A percentile compares a stretch with the other conserved stretches of the same genome.
phyloP scores from a whole-genome alignment of 176 grass and related monocot genomes.

The Hsuehochloa calcarea region DNA sequence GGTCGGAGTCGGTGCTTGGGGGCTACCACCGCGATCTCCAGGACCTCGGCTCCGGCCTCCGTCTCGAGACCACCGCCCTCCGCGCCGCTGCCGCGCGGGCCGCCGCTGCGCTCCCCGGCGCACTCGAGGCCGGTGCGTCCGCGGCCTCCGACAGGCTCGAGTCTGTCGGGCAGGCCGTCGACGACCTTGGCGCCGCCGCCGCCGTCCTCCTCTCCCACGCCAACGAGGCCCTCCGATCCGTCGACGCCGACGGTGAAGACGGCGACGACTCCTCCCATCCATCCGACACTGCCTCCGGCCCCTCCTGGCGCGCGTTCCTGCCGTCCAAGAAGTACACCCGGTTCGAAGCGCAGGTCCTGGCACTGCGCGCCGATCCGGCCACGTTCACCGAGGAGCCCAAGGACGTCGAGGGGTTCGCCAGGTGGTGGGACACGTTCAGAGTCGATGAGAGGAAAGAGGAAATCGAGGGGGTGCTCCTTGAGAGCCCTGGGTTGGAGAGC shows the following conservation, averaged over 20 bases:
- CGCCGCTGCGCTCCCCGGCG: slow-evolving; percentile 36
- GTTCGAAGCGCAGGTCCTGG: slow-evolving; percentile 79
- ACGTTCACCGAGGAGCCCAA: slow-evolving; percentile 72
- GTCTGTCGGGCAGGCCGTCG: slow-evolving; percentile 73
- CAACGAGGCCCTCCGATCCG: slow-evolving; percentile 66
- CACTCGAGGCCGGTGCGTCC: slow-evolving; percentile 61
- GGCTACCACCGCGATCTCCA: slow-evolving; percentile 72
- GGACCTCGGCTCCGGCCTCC: slow-evolving; percentile 73
- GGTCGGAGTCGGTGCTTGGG: slow-evolving; percentile 65
- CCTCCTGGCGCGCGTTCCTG: slow-evolving; percentile 45
- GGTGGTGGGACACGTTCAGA: slow-evolving; percentile 58
- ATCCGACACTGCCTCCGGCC: slow-evolving; percentile 24
- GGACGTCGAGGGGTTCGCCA: slow-evolving; percentile 54
- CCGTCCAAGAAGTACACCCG: slow-evolving; percentile 69
- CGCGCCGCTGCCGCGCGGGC: slow-evolving; percentile 49
- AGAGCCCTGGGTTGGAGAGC: slow-evolving; percentile 75
- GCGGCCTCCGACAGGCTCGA: slow-evolving; percentile 70
- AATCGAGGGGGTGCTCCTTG: slow-evolving; percentile 63
- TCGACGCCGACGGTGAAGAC: slow-evolving; percentile 35
- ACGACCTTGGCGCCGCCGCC: slow-evolving; percentile 61
- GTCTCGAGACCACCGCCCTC: slow-evolving; percentile 57
- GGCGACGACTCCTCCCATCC: slow-evolving; percentile 12
- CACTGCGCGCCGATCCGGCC: slow-evolving; percentile 55
- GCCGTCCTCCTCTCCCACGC: slow-evolving; percentile 64
- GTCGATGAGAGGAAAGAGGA: slow-evolving; percentile 49